Evolutionary conservation across 805 yeast species (phyloP).

Genomic region (Priceomyces carsonii): DNA sequence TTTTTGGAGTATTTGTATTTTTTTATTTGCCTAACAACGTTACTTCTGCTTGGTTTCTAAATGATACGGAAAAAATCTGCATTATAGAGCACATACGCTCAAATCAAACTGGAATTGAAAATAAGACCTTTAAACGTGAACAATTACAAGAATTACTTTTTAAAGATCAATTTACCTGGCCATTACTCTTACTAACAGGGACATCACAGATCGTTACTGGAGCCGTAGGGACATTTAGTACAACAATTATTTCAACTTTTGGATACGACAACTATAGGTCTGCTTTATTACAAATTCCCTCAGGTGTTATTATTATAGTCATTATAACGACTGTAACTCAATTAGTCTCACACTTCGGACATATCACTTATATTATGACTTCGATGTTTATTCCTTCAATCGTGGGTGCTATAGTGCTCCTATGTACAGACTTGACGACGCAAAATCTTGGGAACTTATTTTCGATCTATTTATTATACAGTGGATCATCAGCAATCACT

Average conservation of each 20-base stretch:
- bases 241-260: conserved; percentile 51
- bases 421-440: conserved; percentile 26
- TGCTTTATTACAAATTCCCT: conserved; percentile 57
- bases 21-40: conserved; percentile 54
- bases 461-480: conserved; percentile 51
- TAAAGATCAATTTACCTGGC: conserved; percentile 51
- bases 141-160: conserved; percentile 49
- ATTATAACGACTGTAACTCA: conserved; percentile 33
- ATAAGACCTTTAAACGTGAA: conserved; percentile 42
- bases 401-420: conserved; percentile 42
- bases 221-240: conserved; percentile 53
- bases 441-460: conserved; percentile 47
- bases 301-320: conserved; percentile 49
- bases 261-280: conserved; percentile 48
- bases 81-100: conserved; percentile 46
- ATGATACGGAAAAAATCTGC: conserved; percentile 39
- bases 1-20: conserved; percentile 47
- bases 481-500: conserved; percentile 59
- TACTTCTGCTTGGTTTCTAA: conserved; percentile 34
- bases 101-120: conserved; percentile 55
- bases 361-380: conserved; percentile 21
- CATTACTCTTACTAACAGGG: conserved; percentile 46
- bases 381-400: conserved; percentile 36
- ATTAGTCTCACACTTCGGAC: conserved; percentile 26
- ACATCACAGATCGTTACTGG: conserved; percentile 52